A percentile compares a stretch with the other conserved stretches of the same genome.
phyloP scores from a whole-genome alignment of 495 filamentous ascomycete species.

The Trypethelium eluteriae region DNA sequence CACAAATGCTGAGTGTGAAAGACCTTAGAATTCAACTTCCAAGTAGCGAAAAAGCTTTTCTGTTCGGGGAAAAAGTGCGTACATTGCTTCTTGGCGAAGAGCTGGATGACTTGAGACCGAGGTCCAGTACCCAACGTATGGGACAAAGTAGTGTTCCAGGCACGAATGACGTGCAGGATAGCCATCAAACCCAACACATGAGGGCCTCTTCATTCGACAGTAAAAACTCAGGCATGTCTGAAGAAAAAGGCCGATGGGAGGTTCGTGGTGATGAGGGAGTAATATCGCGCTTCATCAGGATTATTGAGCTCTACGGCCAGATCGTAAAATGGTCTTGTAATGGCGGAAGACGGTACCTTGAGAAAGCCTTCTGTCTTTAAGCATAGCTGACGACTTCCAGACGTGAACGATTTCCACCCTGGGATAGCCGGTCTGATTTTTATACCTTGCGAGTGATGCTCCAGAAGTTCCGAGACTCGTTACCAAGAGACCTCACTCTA shows the following conservation, averaged over 20 bases:
- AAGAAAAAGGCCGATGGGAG: constrained; percentile 43
- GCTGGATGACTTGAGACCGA: constrained; percentile 17
- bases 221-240: constrained; percentile 21
- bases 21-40: constrained; percentile 64
- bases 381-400: constrained; percentile 22
- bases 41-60: constrained; percentile 58
- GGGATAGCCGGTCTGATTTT: constrained; percentile 37
- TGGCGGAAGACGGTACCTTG: constrained; percentile 53
- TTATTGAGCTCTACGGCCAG: constrained; percentile 71
- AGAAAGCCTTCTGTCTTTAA: neutral
- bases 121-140: constrained; percentile 24
- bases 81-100: constrained; percentile 33
- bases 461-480: constrained; percentile 55
- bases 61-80: constrained; percentile 57
- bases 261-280: constrained; percentile 59
- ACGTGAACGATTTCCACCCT: constrained; percentile 34
- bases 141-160: constrained; percentile 20
- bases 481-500: constrained; percentile 64
- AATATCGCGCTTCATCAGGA: constrained; percentile 65
- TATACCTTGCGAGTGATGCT: constrained; percentile 52
- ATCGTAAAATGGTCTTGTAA: constrained; percentile 69
- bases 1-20: constrained; percentile 58
- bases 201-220: constrained; percentile 27
- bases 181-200: constrained; percentile 41
- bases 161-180: neutral